phyloP scores from a whole-genome alignment of 2,329 filamentous ascomycete genomes.

The Stemphylium vesicarium region DNA sequence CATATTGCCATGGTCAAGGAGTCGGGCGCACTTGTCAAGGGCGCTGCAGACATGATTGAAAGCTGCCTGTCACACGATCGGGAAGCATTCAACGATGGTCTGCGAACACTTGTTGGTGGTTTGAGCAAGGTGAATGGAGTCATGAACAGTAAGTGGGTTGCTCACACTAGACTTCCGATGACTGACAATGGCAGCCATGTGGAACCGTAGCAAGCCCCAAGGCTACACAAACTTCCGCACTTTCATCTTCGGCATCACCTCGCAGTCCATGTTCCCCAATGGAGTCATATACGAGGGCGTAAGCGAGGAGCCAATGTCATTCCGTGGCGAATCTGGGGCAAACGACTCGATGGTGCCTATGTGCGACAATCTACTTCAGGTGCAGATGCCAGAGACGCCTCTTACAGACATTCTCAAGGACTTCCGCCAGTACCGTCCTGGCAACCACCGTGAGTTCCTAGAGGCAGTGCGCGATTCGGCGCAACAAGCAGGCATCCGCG shows the following conservation, averaged over 20 bases:
- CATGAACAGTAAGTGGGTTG: conserved; percentile 70
- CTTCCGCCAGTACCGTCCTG: conserved; percentile 87
- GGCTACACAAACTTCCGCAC: conserved; percentile 91
- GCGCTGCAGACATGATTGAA: conserved; percentile 71
- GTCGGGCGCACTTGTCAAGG: conserved; percentile 77
- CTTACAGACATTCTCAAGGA: conserved; percentile 87
- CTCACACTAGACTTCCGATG: neutral
- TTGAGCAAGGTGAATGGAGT: conserved; percentile 75
- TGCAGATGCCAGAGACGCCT: conserved; percentile 87
- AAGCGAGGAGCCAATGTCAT: conserved; percentile 75
- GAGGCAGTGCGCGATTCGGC: conserved; percentile 67
- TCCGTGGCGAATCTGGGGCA: conserved; percentile 90
- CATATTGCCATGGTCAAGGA: conserved; percentile 95
- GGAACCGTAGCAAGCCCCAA: conserved; percentile 81
- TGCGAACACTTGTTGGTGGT: conserved; percentile 60
- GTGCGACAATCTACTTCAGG: conserved; percentile 83
- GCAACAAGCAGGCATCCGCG: conserved; percentile 61
- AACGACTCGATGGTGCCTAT: conserved; percentile 95
- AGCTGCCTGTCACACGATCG: conserved; percentile 54
- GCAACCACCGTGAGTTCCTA: conserved; percentile 86
- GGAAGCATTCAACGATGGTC: conserved; percentile 63
- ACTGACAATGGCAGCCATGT: conserved; percentile 68
- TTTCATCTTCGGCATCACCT: conserved; percentile 96
- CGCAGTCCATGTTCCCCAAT: conserved; percentile 90
- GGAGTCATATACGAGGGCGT: conserved; percentile 90